A percentile compares a stretch with the other conserved stretches of the same genome.
These are phyloP conservation scores for Buddleja alternifolia DNA, from an alignment of 257 asterid genomes.

Conservation along the genomic window DNA sequence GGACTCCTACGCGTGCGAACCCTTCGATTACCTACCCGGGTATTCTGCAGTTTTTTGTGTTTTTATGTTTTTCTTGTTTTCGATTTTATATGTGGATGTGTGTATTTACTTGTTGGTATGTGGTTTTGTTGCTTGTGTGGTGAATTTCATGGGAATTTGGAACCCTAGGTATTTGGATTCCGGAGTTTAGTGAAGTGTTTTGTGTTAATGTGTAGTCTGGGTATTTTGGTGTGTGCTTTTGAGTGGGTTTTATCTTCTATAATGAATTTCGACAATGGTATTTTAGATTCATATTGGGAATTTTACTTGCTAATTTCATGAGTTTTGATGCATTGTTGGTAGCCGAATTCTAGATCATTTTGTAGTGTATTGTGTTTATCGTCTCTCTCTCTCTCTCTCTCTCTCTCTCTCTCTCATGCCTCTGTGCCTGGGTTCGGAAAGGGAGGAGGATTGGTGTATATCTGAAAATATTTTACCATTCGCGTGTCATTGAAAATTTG, in stretches of 20 bases:
- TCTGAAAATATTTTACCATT: background rate
- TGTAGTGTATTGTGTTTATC: background rate
- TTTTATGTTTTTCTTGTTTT: background rate
- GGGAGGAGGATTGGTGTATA: background rate
- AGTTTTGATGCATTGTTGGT: constrained; percentile 7
- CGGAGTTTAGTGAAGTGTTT: background rate
- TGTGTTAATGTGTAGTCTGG: constrained; percentile 11
- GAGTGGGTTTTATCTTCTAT: constrained; percentile 5
- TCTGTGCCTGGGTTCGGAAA: background rate
- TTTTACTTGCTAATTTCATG: constrained; percentile 17
- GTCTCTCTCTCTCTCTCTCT: background rate
- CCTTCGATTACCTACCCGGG: constrained; percentile 33
- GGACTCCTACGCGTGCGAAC: constrained; percentile 28
- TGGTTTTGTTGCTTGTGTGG: background rate
- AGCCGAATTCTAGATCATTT: background rate
- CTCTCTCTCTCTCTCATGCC: background rate
- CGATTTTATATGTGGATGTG: background rate
- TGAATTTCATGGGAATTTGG: background rate
- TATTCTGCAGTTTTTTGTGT: constrained; percentile 12
- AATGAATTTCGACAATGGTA: no score
- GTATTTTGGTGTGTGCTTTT: constrained; percentile 3
- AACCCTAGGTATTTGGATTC: constrained; percentile 28
- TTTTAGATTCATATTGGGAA: background rate
- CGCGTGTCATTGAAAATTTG: background rate
- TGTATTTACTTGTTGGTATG: background rate